These are phyloP conservation scores for Solanum commersonii DNA, from an alignment of 257 asterid genomes.

Conservation along the genomic window DNA sequence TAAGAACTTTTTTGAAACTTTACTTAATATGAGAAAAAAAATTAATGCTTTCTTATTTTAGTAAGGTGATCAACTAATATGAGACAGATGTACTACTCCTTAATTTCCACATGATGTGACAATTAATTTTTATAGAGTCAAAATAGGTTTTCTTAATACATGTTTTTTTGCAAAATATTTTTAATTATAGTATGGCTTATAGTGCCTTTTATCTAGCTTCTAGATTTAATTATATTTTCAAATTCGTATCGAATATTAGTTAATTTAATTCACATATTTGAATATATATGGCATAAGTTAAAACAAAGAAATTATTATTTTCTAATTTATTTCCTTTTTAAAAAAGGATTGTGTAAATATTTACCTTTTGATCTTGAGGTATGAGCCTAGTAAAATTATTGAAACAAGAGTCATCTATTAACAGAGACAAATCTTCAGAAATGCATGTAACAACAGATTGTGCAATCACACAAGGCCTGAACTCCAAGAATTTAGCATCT, in stretches of 20 bases:
- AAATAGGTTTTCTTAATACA: neutral
- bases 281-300: neutral
- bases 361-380: conserved; percentile 44
- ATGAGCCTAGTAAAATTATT: conserved; percentile 16
- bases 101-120: neutral
- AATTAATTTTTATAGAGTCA: neutral
- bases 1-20: no score
- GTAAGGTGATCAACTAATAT: no score
- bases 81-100: no score
- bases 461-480: conserved; percentile 40
- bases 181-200: no score
- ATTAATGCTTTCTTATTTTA: no score
- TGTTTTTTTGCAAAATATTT: neutral
- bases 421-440: conserved; percentile 6
- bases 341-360: neutral
- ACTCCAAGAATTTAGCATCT: conserved; percentile 47
- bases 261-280: neutral
- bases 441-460: conserved; percentile 27
- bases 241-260: neutral
- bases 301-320: neutral
- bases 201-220: no score
- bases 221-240: neutral
- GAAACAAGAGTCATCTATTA: conserved; percentile 4
- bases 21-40: no score
- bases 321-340: neutral